Evolutionary conservation across 495 filamentous ascomycete species (phyloP), one percentile per base, ranked within the genome.

Genomic region (Hypomontagnella monticulosa): DNA sequence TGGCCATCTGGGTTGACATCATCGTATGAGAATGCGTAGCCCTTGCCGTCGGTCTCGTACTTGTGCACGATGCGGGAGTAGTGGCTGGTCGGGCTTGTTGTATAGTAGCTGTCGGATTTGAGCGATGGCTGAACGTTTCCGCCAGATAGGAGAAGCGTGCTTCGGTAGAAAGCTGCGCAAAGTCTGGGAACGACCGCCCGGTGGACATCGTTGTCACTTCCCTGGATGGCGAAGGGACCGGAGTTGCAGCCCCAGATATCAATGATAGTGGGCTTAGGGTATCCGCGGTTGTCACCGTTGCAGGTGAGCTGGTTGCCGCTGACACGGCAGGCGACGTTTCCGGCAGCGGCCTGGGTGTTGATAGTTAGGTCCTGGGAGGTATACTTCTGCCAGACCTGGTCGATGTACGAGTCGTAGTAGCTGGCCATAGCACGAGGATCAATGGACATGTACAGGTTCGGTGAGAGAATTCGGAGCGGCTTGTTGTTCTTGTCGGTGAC

Each of bases 1-100:
- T 71, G 50, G 20, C 71, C 75, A 12, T 62, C 52, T 12, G 80
- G 77, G 57, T 77, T 78, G 43, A 83, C 80, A 59, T 83, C 81
- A 44, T 83, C 81, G 63, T 80, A 83, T 0, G 81, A 61, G 63
- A 83, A 83, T 7, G 81, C 76, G 41, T 83, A 83, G 1, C 80
- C 81, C 32, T 71, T 66, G 9, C 73, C 71, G 64, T 80, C 75
- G 11, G 71, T 30, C 64, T 81, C 76, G 60, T 76, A 66, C 57
- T 76, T 38, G 74, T 83, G 81, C 10, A 83, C 71, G 55, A 81
- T 68, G 18, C 73, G 71, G 46, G 66, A 69, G 71, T 81, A 83
- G 65, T 75, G 75, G 72, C 74, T 83, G 4, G 77, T 79, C 0
- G 74, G 73, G 40, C 46, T 43, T 7, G 38, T 50, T n/a, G 73